Percentiles rank a stretch among this genome's conserved stretches.
Evolutionary conservation across 1,139 yeast species (phyloP).

Genomic region (Magnusiomyces sp.): DNA sequence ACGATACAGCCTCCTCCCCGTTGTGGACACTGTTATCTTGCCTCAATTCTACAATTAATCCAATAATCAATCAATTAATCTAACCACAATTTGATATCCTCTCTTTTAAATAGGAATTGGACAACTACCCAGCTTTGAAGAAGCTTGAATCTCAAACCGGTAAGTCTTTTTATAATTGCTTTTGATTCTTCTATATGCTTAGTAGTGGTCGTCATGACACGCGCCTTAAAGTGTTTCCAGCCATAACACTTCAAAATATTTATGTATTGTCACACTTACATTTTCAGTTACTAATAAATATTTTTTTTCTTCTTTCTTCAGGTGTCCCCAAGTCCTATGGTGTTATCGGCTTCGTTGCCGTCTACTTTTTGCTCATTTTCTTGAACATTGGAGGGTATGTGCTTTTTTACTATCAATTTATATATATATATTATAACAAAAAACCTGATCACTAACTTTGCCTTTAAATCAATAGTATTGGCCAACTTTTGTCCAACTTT

Average conservation of each 20-base stretch:
- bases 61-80: not conserved
- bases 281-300: not conserved
- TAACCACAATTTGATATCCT: not conserved
- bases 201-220: not conserved
- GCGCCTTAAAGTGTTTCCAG: not conserved
- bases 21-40: not conserved
- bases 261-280: not conserved
- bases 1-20: not conserved
- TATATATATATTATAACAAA: not conserved
- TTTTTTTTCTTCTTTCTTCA: slow-evolving; percentile 43
- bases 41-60: not conserved
- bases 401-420: not conserved
- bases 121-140: slow-evolving; percentile 28
- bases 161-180: slow-evolving; percentile 11
- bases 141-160: slow-evolving; percentile 31
- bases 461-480: slow-evolving; percentile 37
- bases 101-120: slow-evolving; percentile 25
- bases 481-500: slow-evolving; percentile 84
- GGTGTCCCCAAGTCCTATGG: slow-evolving; percentile 88
- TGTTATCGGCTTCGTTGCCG: slow-evolving; percentile 51
- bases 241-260: not conserved
- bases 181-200: not conserved
- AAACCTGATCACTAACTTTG: not conserved
- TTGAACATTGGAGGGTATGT: slow-evolving; percentile 73
- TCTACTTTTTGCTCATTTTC: slow-evolving; percentile 71